Evolutionary conservation across 345 rosid genomes (phyloP), one percentile per base, ranked within the genome.

Genomic region (Corymbia maculata): DNA sequence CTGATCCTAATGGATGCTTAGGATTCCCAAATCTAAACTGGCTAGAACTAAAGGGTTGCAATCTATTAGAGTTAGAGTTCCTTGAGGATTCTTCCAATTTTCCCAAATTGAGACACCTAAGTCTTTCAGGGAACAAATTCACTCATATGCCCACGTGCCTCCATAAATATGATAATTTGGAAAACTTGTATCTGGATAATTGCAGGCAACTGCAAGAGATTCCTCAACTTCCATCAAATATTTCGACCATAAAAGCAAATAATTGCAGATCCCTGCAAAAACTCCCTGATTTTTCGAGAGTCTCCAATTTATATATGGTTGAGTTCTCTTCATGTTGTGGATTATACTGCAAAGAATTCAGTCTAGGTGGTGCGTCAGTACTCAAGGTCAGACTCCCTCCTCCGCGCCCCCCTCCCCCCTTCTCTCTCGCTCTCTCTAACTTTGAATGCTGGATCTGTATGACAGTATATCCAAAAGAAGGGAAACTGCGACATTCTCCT

Each of bases 181-280:
- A 10, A 24, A 0, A 0, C 1, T 24, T 59, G n/a, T 59, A 0
- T 1, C 2, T 59, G 3, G 0, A 59, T 4, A 0, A 4, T 4
- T 59, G 66, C 66, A 0, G 24, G 66, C 66, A 59, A 59, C 14
- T 59, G 30, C n/a, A 59, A 59, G 66, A 59, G n/a, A 59, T 59
- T 59, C 13, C 66, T 59, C 66, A 10, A n/a, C 66, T 59, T 24
- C 66, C 66, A 59, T 2, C n/a, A 59, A 24, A 59, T 10, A 10
- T 10, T 9, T 0, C 1, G 66, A 0, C 0, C 13, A 24, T 57
- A 57, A 2, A 0, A 0, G 66, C 66, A 24, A 4, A 24, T 5
- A 57, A 57, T 24, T 57, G 66, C 13, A 57, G 7, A 57, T 57
- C 66, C 24, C 66, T 57, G 11, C n/a, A 24, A 57, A 57, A 57